Percentiles rank a stretch among this genome's conserved stretches.
These are phyloP conservation scores for Centaurea solstitialis DNA, from an alignment of 129 eudicot genomes.

Conservation along the genomic window DNA sequence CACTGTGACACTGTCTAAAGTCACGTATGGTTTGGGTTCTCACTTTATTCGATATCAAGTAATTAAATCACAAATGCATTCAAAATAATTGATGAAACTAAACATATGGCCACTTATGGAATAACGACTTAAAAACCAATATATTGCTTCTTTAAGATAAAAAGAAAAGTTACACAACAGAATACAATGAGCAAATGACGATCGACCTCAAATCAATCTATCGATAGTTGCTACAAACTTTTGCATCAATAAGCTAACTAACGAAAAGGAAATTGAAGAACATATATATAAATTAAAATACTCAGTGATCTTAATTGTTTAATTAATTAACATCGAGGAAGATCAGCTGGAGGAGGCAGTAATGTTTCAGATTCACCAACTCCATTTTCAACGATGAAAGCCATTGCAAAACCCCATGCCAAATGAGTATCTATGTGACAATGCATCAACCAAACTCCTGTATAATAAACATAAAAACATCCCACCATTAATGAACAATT, in stretches of 20 bases:
- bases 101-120: too few relatives aligned
- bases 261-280: neutral
- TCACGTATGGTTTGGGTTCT: too few relatives aligned
- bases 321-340: constrained; percentile 54
- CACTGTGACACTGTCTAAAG: too few relatives aligned
- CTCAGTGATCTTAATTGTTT: neutral
- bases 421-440: constrained; percentile 57
- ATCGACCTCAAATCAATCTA: too few relatives aligned
- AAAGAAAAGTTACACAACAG: too few relatives aligned
- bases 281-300: neutral
- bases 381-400: constrained; percentile 73
- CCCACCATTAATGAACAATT: neutral
- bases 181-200: too few relatives aligned
- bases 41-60: too few relatives aligned
- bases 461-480: neutral
- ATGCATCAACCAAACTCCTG: constrained; percentile 33
- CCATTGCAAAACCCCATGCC: constrained; percentile 84
- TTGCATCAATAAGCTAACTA: neutral
- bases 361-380: constrained; percentile 46
- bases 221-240: neutral
- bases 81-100: too few relatives aligned
- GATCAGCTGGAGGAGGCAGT: constrained; percentile 79
- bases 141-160: too few relatives aligned
- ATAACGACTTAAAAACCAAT: too few relatives aligned
- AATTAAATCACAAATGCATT: too few relatives aligned